Conservation (phyloP, 805 yeast genomes). For the Vanderwaltozyma yarrowii region DNA sequence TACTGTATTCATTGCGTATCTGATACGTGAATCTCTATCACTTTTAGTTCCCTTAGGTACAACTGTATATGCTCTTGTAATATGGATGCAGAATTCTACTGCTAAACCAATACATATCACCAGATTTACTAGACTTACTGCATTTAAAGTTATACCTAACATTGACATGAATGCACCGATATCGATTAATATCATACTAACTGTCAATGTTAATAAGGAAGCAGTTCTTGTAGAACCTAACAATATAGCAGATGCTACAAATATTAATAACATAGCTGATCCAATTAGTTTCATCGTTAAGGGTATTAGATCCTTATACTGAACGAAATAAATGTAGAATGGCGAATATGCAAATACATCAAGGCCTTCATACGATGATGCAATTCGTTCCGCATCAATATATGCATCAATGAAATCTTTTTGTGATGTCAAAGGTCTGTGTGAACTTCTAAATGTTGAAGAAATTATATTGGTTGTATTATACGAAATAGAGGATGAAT, state of each 20-base stretch:
- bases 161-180: constrained; percentile 74
- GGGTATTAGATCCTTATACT: constrained; percentile 57
- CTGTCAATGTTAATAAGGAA: constrained; percentile 43
- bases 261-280: constrained; percentile 43
- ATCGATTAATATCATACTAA: constrained; percentile 53
- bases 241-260: constrained; percentile 42
- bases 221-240: constrained; percentile 63
- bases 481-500: constrained; percentile 46
- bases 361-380: constrained; percentile 44
- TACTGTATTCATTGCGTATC: constrained; percentile 59
- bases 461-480: constrained; percentile 38
- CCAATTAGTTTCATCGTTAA: constrained; percentile 46
- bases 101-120: constrained; percentile 89
- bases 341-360: constrained; percentile 85
- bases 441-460: constrained; percentile 71
- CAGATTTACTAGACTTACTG: constrained; percentile 79
- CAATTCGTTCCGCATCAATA: constrained; percentile 57
- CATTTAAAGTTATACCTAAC: constrained; percentile 72
- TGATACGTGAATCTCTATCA: constrained; percentile 30
- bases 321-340: constrained; percentile 87
- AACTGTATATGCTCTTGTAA: constrained; percentile 65
- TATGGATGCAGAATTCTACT: constrained; percentile 87
- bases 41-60: constrained; percentile 28
- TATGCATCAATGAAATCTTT: constrained; percentile 75
- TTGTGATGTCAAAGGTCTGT: constrained; percentile 71